Evolutionary conservation across 805 yeast genomes (phyloP), one percentile per base, ranked within the genome.

Genomic region (Sugiyamaella marilandica): DNA sequence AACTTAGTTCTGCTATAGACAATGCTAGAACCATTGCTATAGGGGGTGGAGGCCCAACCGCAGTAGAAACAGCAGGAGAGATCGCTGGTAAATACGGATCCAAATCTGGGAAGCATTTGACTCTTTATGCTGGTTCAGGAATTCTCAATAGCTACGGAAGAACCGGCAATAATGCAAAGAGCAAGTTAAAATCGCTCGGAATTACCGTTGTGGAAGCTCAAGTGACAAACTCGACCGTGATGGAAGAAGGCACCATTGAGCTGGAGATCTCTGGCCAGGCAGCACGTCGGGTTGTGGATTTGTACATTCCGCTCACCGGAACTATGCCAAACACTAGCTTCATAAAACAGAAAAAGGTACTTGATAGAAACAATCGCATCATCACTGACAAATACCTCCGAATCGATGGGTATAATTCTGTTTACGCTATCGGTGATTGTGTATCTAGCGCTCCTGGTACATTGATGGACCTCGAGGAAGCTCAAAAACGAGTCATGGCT

Each of bases 31-130:
- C 60, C 9, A 69, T 79, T 13, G 71, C 77, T 4, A 66, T 74
- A 10, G 72, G 78, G 50, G 83, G 83, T 5, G 81, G 76, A 11
- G 83, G 83, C 16, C 77, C 81, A 1, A 63, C 77, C 14, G 82
- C 81, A 1, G 72, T 77, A 41, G 82, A 79, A 60, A 65, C 75
- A 26, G 77, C 80, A 0, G 79, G 74, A 32, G 82, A 79, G 51
- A 64, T 79, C 47, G 75, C 70, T 47, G 67, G 62, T 44, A 59
- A 62, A 16, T 75, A 65, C 54, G 55, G 50, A 10, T 70, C 72
- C 1, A 73, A 74, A 54, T 61, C 60, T 13, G 61, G 59, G 10
- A 73, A 74, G 54, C 61, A 60, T 10, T 72, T 78, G 9, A 65
- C 53, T 11, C 47, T 64, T 10, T 63, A 59, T 55, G 47, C 59